Conservation (phyloP, 2,329 filamentous ascomycete species). For the Stromatinia cepivora region DNA sequence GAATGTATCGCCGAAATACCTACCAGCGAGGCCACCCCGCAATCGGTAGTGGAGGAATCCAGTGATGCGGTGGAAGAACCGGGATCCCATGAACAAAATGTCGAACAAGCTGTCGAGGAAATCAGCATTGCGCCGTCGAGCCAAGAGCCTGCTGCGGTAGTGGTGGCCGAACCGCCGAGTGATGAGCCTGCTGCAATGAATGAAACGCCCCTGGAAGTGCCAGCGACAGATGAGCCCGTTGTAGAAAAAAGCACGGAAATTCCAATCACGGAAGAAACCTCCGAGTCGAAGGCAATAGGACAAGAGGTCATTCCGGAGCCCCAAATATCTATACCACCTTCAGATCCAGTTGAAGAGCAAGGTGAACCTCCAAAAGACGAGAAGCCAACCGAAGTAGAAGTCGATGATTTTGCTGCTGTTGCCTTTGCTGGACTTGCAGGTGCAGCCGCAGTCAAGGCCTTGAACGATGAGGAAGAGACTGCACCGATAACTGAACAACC, state of each 20-base stretch:
- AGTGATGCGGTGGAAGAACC: neutral
- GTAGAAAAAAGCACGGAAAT: neutral
- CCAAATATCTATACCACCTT: neutral
- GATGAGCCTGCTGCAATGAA: conserved; percentile 1
- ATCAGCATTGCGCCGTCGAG: neutral
- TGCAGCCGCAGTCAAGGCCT: neutral
- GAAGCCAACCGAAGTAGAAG: neutral
- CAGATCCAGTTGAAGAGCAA: neutral
- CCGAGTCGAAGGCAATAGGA: neutral
- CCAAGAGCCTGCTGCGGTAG: neutral
- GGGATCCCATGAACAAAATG: neutral
- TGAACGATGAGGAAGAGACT: neutral
- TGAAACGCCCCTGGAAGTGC: neutral
- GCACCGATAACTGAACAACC: neutral
- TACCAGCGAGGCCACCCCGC: neutral
- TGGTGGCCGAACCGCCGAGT: neutral
- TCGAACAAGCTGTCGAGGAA: neutral
- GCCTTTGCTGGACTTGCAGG: conserved; percentile 17
- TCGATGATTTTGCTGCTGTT: conserved; percentile 1
- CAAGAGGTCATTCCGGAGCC: neutral
- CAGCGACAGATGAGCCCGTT: neutral
- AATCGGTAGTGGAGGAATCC: neutral
- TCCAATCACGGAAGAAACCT: neutral
- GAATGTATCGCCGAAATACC: neutral
- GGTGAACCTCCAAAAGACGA: neutral